A percentile compares a stretch with the other conserved stretches of the same genome.
phyloP scores from a whole-genome alignment of 148 eudicot genomes.

The Limonium bicolor region DNA sequence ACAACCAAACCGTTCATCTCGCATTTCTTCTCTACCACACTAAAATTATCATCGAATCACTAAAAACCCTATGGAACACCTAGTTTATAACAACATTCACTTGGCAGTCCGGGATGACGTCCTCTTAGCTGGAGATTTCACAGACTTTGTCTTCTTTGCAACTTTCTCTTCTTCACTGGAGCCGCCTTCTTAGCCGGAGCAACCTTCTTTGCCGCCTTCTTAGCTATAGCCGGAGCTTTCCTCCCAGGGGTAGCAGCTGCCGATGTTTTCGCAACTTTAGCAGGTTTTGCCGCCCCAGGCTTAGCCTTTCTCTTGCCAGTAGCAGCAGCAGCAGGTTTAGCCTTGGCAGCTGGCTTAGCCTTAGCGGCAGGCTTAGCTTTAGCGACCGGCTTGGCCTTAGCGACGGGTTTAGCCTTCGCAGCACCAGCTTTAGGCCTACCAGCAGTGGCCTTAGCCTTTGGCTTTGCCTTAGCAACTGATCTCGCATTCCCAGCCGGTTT shows the following conservation, averaged over 20 bases:
- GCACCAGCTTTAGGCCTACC: slow-evolving; percentile 2
- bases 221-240: slow-evolving; percentile 2
- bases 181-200: slow-evolving; percentile 4
- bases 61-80: too few species aligned
- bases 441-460: slow-evolving; percentile 5
- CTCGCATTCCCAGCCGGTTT: slow-evolving; percentile 3
- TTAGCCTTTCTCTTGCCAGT: slow-evolving; percentile 1
- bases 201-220: neutral
- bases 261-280: slow-evolving; percentile 5
- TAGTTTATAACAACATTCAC: too few species aligned
- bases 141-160: slow-evolving; percentile 5
- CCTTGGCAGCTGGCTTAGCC: neutral
- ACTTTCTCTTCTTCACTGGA: slow-evolving; percentile 10
- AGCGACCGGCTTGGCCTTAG: slow-evolving; percentile 2
- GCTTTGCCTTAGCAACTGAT: slow-evolving; percentile 4
- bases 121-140: slow-evolving; percentile 8
- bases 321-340: slow-evolving; percentile 5
- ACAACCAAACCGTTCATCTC: too few species aligned
- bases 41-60: too few species aligned
- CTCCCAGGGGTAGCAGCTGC: slow-evolving; percentile 4
- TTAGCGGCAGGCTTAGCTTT: slow-evolving; percentile 6
- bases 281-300: slow-evolving; percentile 1
- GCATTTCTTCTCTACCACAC: too few species aligned
- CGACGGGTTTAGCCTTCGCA: neutral
- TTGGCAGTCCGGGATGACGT: slow-evolving; percentile 8